Evolutionary conservation across 2,329 filamentous ascomycete genomes (phyloP), one percentile per base, ranked within the genome.

Genomic region (Gaeumannomyces sp.): DNA sequence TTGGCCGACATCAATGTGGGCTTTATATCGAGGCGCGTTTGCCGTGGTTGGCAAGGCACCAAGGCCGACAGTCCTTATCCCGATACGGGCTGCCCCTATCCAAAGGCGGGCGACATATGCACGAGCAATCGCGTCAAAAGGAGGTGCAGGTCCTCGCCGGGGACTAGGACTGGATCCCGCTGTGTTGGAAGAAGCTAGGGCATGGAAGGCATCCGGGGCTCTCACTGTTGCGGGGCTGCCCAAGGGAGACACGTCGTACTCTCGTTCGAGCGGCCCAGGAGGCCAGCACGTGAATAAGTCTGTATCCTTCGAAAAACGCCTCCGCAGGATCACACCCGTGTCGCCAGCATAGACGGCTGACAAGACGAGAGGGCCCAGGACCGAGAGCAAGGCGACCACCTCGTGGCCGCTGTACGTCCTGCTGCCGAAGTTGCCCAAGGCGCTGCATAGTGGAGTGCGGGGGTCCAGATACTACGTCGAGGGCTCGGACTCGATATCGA

Each of bases 271-370:
- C 68, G 85, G 85, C 0, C 84, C 85, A 2, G 85, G 85, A 16
- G 85, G 85, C 2, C 85, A 87, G 69, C 83, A 87, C 70, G 84
- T 87, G 38, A 87, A 87, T 71, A 87, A 87, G 85, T 87, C 70
- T 64, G 80, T 72, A 31, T 57, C 25, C 16, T 45, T 33, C 28
- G 35, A 56, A n/a, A 6, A 62, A n/a, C 25, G 29, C n/a, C 27
- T 19, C 22, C 27, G 45, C 19, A 25, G n/a, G 11, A 38, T 29
- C 60, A 11, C 25, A 25, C 35, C 27, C 3, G 45, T 13, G 13
- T 53, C 16, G 27, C 38, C 35, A 10, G 25, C 25, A 11, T 25
- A 31, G n/a, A 28, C 2, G 27, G 45, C 61, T 62, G 61, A 62
- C 61, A n/a, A 28, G 13, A 45, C 11, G 13, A 60, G 35, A 38